A percentile compares a stretch with the other conserved stretches of the same genome.
Evolutionary conservation across 805 yeast genomes (phyloP).

Genomic region (Wickerhamiella sorbophila): DNA sequence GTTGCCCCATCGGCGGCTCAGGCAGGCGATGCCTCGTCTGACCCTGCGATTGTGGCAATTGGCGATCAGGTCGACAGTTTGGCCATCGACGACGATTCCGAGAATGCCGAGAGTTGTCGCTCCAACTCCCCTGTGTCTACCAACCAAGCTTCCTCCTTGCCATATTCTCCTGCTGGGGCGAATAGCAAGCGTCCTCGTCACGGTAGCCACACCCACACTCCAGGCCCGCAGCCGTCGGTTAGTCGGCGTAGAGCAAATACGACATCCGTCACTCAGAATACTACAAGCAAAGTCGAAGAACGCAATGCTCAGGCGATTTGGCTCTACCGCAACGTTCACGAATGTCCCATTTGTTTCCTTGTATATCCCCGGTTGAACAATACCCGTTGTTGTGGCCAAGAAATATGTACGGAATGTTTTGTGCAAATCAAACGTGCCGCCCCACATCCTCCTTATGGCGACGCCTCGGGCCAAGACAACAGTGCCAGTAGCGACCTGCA

Average conservation of each 20-base stretch:
- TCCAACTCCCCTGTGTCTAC: not conserved
- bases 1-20: not conserved
- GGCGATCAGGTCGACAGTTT: not conserved
- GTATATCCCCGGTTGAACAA: constrained; percentile 68
- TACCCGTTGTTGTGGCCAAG: constrained; percentile 82
- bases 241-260: constrained; percentile 13
- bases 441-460: constrained; percentile 81
- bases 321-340: constrained; percentile 55
- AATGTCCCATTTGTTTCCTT: constrained; percentile 91
- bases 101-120: not conserved
- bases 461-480: constrained; percentile 33
- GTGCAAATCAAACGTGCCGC: constrained; percentile 85
- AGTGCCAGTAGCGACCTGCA: constrained; percentile 23
- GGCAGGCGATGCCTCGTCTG: not conserved
- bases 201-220: not conserved
- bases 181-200: not conserved
- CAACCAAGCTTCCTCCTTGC: not conserved
- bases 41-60: not conserved
- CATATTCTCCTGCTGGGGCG: too few species aligned
- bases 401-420: constrained; percentile 92
- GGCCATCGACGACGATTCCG: not conserved
- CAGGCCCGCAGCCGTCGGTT: not conserved
- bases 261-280: constrained; percentile 3
- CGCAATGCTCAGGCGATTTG: constrained; percentile 28
- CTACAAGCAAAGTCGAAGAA: constrained; percentile 3